Evolutionary conservation across 2,329 filamentous ascomycete species (phyloP), one percentile per base, ranked within the genome.

Genomic region (Fusarium dlaminii): DNA sequence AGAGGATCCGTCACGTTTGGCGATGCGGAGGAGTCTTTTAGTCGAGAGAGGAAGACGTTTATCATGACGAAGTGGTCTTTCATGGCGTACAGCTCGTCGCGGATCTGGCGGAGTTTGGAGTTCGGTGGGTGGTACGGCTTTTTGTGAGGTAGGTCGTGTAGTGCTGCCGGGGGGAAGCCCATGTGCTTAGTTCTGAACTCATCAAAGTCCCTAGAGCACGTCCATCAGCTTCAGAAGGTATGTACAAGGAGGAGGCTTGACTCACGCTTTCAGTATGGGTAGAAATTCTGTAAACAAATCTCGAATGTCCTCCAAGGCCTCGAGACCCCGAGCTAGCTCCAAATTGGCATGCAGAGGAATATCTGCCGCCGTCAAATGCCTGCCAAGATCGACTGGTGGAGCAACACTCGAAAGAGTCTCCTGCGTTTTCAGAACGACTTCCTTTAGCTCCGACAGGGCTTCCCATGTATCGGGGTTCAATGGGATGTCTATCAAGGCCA

Each of bases 211-310:
- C 77, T 79, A 1, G 2, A 5, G 1, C 3, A 11, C 4, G 8
- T 14, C 1, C 6, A 3, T 58, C 24, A 66, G 17, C 37, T 13
- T 29, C 10, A 13, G 6, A 22, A 15, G 6, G 9, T 8, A 6
- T 13, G 3, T 8, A 13, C 0, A 3, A 0, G 5, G 10, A 8
- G 5, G 7, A 2, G 4, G 6, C 1, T 18, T n/a, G 5, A 55
- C 77, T 73, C 14, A 74, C 77, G 54, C 71, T 63, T 72, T 76
- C 2, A 78, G 22, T 13, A 75, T 79, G 0, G 77, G 77, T 6
- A 78, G 36, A 24, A 78, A 75, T 3, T 70, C 67, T 5, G 56
- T 52, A 4, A 78, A 60, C 0, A 45, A 20, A 1, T 37, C 48
- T 7, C 67, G 45, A 1, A 63, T 54, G 2, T 67, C 29, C 20